Evolutionary conservation across 1,139 yeast species (phyloP), one percentile per base, ranked within the genome.

Genomic region (Saccharomyces hybrid): DNA sequence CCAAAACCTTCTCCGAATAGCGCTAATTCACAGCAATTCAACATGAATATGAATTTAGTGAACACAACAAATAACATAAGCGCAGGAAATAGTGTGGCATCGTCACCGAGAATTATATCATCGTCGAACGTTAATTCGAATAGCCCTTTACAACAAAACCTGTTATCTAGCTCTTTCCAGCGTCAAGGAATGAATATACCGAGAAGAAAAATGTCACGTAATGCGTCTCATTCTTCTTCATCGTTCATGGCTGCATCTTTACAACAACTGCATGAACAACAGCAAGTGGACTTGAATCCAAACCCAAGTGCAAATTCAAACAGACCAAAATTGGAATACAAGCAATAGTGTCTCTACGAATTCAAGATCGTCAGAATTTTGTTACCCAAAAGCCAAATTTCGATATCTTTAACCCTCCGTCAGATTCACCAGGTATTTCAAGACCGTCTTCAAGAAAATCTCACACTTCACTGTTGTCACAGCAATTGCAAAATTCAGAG

Each of bases 391-490:
- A 60, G 26, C 56, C 60, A 3, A 61, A 59, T 2, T 63, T 61
- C 34, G 67, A 65, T 29, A 51, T 63, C 14, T 64, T 63, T 41
- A 52, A 58, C 19, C 52, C 58, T 26, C 57, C 63, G n/a, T 56
- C 51, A 28, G 58, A 61, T 31, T 55, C 59, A 5, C 57, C 57
- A 2, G 52, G 55, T 19, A 46, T 51, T 11, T 53, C 64, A 19
- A 54, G 53, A 24, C 54, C 57, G 8, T 47, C 51, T 51, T 56
- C 64, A 8, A 61, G 56, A 24, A 63, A 59, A 49, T 57, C 67
- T 9, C 69, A 62, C 46, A 66, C 69, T 2, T 68, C 71, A 8
- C 55, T 68, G 42, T 53, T 68, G 41, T 68, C 72, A 1, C 72
- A 68, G 51, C 72, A 68, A 52, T 49, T 68, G 26, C 70, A 67